Evolutionary conservation across 2,329 filamentous ascomycete species (phyloP), one percentile per base, ranked within the genome.

Genomic region (Botryotinia globosa): DNA sequence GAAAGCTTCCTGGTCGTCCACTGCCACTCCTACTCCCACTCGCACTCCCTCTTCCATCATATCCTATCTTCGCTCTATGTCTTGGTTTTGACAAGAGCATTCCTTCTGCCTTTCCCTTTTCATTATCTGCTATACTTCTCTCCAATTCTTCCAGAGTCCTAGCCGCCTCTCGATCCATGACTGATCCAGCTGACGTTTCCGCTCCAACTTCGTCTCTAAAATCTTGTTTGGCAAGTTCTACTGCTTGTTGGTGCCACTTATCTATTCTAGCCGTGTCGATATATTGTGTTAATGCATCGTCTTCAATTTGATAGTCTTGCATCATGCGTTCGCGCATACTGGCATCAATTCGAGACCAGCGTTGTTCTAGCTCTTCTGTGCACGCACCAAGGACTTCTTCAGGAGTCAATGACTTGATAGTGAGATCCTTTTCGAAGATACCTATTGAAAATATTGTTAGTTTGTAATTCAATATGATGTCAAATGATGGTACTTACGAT

Each of bases 291-390:
- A 98, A 84, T 18, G 87, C 80, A 74, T 87, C 85, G 79, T 95
- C 92, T 82, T 97, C 94, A 73, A 86, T 85, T 73, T 88, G 85
- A 83, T 96, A 91, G 73, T 93, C 92, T 39, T 90, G 87, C 42
- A 91, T 83, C 73, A 97, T 87, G 73, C 89, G 90, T 73, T 89
- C 85, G 73, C 89, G 87, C 77, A 92, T 87, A 61, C 88, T 87
- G 59, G 90, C 87, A 73, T 91, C 88, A 78, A 90, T 86, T 61
- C 84, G 81, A 79, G 83, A 82, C 82, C 90, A 89, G 69, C 89
- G 86, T 73, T 88, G 84, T 75, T 90, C 89, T 1, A 92, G 84
- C 51, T 87, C 84, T 42, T 91, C 86, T 4, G 87, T 86, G 73
- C 87, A 90, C 68, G 89, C 89, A 22, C 88, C 89, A 4, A 89